These are phyloP conservation scores for Amauroascus verrucosus DNA, from an alignment of 2,329 filamentous ascomycete species.

Conservation along the genomic window DNA sequence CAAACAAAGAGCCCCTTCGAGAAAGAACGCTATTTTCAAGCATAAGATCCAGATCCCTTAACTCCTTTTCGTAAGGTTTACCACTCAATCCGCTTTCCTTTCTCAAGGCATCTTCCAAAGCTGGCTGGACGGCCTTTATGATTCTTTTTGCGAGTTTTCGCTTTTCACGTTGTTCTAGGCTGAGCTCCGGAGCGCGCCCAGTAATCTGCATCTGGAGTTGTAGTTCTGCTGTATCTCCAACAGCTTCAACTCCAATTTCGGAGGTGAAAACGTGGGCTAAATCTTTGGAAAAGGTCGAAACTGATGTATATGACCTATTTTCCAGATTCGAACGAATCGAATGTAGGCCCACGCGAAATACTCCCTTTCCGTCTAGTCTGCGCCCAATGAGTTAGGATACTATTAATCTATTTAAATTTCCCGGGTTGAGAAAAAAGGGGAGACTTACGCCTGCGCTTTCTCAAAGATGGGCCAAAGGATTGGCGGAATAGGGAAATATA, in stretches of 20 bases:
- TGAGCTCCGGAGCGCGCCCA: slow-evolving; percentile 36
- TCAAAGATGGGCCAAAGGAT: slow-evolving; percentile 68
- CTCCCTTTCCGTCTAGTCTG: slow-evolving; percentile 42
- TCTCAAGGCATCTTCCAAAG: slow-evolving; percentile 62
- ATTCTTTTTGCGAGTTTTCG: slow-evolving; percentile 83
- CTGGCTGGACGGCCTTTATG: slow-evolving; percentile 68
- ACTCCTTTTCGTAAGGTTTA: slow-evolving; percentile 57
- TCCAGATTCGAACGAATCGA: slow-evolving; percentile 45
- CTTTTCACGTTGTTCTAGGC: slow-evolving; percentile 63
- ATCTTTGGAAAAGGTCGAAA: slow-evolving; percentile 51
- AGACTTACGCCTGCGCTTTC: slow-evolving; percentile 67
- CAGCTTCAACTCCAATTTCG: slow-evolving; percentile 42
- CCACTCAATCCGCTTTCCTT: slow-evolving; percentile 74
- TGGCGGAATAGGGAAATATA: slow-evolving; percentile 81
- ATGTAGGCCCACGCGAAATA: slow-evolving; percentile 47
- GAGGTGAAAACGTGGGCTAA: slow-evolving; percentile 47
- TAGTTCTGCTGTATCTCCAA: slow-evolving; percentile 37
- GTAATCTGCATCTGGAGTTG: slow-evolving; percentile 41
- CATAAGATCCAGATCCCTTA: slow-evolving; percentile 63
- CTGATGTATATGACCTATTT: slow-evolving; percentile 50
- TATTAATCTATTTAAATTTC: neutral
- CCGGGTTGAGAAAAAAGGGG: neutral
- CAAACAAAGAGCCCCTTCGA: slow-evolving; percentile 31
- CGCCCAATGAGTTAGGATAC: slow-evolving; percentile 17
- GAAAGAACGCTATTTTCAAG: slow-evolving; percentile 55